Base-by-base conservation (phyloP, 2,329 filamentous ascomycete genomes). In the Colletotrichum sp. region DNA sequence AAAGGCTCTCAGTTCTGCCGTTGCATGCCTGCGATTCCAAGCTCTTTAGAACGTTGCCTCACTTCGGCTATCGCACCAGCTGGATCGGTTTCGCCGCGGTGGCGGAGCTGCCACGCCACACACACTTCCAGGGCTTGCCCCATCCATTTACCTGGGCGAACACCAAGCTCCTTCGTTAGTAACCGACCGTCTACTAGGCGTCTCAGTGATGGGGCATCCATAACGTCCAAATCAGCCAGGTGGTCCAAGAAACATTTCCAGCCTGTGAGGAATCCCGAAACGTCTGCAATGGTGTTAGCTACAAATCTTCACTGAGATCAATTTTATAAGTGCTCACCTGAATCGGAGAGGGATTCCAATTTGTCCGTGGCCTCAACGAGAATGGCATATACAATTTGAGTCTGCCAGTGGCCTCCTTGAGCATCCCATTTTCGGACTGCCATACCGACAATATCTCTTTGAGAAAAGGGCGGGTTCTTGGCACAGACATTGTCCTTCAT, bases 91-190 rank as follows among this genome's bases (percentile, higher is more conserved):
- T 87, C 88, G 6, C 88, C 88, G 0, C 96, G 95, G 81, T 99
- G 92, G 49, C 95, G 90, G 69, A 99, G 89, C 84, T 99, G 97
- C 96, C 96, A 99, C 76, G 93, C 92, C 84, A 98, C 91, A 76
- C 95, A 94, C 6, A 96, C 88, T 36, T 98, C 94, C 63, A 98
- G 86, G 5, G 96, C 96, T 62, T 90, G 89, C 70, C 92, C 92
- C 90, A 98, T 94, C 96, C 96, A 99, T n/a, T 89, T 92, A 1
- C 95, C 95, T 0, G 95, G 93, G 78, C 92, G 92, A n/a, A 90
- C 86, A 0, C 90, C 91, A 5, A 99, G 88, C 6, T 91, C 92
- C 77, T 92, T 89, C 21, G 92, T 91, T 24, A 99, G 89, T 69
- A 93, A 88, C 52, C 91, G 94, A 18, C 97, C 96, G 81, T 98